phyloP scores from a whole-genome alignment of 108 stramenopile species.

The Conticribra guillardii region DNA sequence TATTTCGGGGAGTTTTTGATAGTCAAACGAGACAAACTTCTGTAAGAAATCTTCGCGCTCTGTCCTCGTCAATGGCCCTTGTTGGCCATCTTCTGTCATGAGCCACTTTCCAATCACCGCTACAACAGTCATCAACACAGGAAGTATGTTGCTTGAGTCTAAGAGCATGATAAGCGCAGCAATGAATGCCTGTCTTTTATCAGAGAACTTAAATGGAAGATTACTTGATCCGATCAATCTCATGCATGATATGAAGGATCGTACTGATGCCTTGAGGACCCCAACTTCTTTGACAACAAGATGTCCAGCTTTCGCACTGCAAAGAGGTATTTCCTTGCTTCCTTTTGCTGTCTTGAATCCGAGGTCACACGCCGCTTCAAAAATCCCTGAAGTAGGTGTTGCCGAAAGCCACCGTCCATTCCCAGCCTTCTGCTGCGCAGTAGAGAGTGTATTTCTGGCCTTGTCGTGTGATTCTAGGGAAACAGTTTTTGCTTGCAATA shows the following conservation, averaged over 20 bases:
- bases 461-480: conserved; percentile 18
- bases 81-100: conserved; percentile 20
- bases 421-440: conserved; percentile 51
- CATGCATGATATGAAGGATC: conserved; percentile 30
- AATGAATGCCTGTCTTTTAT: conserved; percentile 55
- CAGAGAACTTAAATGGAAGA: conserved; percentile 55
- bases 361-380: conserved; percentile 52
- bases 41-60: conserved; percentile 66
- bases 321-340: conserved; percentile 14
- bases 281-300: conserved; percentile 24
- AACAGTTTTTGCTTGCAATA: conserved; percentile 47
- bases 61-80: conserved; percentile 61
- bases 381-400: conserved; percentile 73
- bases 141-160: conserved; percentile 66
- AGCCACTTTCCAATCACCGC: conserved; percentile 72
- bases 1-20: conserved; percentile 60
- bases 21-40: conserved; percentile 71
- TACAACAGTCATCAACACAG: conserved; percentile 65
- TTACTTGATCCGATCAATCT: conserved; percentile 58
- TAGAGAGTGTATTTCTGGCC: conserved; percentile 28
- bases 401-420: conserved; percentile 40
- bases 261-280: conserved; percentile 11
- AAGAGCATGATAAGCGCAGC: conserved; percentile 62
- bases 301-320: conserved; percentile 4
- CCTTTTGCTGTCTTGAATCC: conserved; percentile 25